Evolutionary conservation across 2,329 filamentous ascomycete species (phyloP), one percentile per base, ranked within the genome.

Genomic region (Cladosporium sp.): DNA sequence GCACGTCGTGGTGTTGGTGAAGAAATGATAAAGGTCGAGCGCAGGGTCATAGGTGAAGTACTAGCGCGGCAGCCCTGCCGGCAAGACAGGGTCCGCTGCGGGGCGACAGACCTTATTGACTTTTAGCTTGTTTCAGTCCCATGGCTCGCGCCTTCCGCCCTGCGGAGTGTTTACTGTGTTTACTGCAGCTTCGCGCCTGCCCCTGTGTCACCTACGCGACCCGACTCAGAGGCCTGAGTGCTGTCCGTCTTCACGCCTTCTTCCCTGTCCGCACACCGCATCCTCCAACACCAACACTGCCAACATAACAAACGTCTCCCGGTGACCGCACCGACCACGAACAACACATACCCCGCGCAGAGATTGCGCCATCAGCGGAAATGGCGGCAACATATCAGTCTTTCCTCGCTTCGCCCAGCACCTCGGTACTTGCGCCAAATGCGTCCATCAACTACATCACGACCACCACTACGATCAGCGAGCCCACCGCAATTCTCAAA

Each of bases 361-460:
- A 50, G 40, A 50, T 43, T 43, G 48, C 48, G 48, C 41, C 9
- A 43, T 31, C 48, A 37, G 41, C 52, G 7, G 65, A 59, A 61
- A 75, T 72, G 64, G 65, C 71, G 54, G 64, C 65, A 58, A 64
- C 61, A 42, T 78, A 78, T 63, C 61, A 72, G 56, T 62, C 65
- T 5, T 78, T 76, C 61, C 65, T 78, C 52, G 69, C 68, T 54
- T 67, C 65, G 49, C 76, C 75, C 14, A 70, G 65, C 52, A 60
- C 68, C 45, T 67, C 66, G 44, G 70, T 68, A 38, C 70, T 78
- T 43, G 70, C 74, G 43, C 68, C 68, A 51, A 68, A 72, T 58
- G 74, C 75, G 44, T 67, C 71, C 10, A 67, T 78, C 61, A 84
- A 92, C 76, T 98, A 97, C 76, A 85, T 97, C 69, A 89, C 91